Evolutionary conservation across 2,329 filamentous ascomycete genomes (phyloP).

Genomic region (Malbranchea zuffiana): DNA sequence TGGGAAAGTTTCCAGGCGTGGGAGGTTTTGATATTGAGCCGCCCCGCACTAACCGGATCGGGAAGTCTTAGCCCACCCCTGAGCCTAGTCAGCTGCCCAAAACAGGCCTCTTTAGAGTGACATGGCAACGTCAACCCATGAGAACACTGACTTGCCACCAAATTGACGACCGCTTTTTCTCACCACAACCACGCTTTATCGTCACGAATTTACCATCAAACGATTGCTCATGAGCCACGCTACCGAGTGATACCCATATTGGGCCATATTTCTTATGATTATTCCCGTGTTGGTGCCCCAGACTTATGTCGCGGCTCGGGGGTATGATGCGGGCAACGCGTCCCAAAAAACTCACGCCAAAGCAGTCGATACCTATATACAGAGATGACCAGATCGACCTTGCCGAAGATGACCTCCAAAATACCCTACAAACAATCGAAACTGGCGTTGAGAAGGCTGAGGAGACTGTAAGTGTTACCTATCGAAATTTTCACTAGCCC

Average conservation of each 20-base stretch:
- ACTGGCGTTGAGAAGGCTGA: slow-evolving; percentile 95
- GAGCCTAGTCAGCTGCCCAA: slow-evolving; percentile 32
- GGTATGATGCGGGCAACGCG: slow-evolving; percentile 38
- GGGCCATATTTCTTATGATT: slow-evolving; percentile 38
- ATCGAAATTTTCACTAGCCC: slow-evolving; percentile 21
- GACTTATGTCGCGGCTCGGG: slow-evolving; percentile 37
- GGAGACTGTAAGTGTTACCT: slow-evolving; percentile 70
- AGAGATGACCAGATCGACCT: slow-evolving; percentile 84
- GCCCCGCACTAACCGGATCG: slow-evolving; percentile 34
- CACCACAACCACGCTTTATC: slow-evolving; percentile 40
- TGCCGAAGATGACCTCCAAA: slow-evolving; percentile 75
- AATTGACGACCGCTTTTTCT: slow-evolving; percentile 26
- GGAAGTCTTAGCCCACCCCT: slow-evolving; percentile 35
- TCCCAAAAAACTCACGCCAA: slow-evolving; percentile 70
- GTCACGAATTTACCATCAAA: slow-evolving; percentile 46
- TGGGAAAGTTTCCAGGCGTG: slow-evolving; percentile 12
- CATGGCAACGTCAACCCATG: slow-evolving; percentile 38
- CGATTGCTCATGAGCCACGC: slow-evolving; percentile 46
- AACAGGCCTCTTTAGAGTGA: slow-evolving; percentile 32
- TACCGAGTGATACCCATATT: slow-evolving; percentile 56
- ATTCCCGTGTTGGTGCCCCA: slow-evolving; percentile 28
- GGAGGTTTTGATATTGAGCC: slow-evolving; percentile 32
- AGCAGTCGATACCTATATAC: slow-evolving; percentile 76
- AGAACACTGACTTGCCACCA: slow-evolving; percentile 26
- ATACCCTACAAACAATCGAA: slow-evolving; percentile 72